Conservation (phyloP, 2,329 filamentous ascomycete genomes). For the Talaromyces funiculosus region DNA sequence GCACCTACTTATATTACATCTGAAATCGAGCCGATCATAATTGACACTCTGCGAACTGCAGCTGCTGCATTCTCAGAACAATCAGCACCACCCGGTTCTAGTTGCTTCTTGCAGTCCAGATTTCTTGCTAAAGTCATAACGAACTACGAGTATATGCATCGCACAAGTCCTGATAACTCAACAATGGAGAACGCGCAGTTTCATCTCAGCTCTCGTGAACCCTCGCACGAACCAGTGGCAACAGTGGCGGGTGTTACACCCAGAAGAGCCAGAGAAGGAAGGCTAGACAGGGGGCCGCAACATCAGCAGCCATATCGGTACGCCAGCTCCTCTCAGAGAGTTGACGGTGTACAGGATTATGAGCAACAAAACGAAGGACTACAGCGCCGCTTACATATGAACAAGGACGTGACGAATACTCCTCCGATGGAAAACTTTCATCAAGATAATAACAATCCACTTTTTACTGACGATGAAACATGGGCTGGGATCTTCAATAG, state of each 20-base stretch:
- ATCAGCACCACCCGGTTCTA: constrained; percentile 2
- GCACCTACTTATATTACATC: background rate
- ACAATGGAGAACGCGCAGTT: background rate
- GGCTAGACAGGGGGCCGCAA: background rate
- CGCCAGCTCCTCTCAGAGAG: background rate
- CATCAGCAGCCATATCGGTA: background rate
- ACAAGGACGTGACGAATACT: background rate
- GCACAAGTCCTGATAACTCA: background rate
- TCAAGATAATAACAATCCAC: background rate
- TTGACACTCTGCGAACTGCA: constrained; percentile 5
- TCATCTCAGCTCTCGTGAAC: background rate
- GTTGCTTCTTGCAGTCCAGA: constrained; percentile 5
- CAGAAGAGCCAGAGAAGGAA: background rate
- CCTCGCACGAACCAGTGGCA: background rate
- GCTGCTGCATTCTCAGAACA: constrained; percentile 3
- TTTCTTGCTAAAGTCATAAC: constrained; percentile 1
- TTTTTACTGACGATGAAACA: background rate
- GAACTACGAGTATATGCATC: constrained; percentile 8
- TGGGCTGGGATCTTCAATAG: constrained; percentile 2
- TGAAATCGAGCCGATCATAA: background rate
- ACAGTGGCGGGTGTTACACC: background rate
- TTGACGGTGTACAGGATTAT: background rate
- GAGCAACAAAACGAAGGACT: background rate
- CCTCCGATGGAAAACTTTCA: background rate
- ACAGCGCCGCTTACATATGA: background rate